phyloP scores from a whole-genome alignment of 768 basidiomycete genomes.

The Holtermannia corniformis region DNA sequence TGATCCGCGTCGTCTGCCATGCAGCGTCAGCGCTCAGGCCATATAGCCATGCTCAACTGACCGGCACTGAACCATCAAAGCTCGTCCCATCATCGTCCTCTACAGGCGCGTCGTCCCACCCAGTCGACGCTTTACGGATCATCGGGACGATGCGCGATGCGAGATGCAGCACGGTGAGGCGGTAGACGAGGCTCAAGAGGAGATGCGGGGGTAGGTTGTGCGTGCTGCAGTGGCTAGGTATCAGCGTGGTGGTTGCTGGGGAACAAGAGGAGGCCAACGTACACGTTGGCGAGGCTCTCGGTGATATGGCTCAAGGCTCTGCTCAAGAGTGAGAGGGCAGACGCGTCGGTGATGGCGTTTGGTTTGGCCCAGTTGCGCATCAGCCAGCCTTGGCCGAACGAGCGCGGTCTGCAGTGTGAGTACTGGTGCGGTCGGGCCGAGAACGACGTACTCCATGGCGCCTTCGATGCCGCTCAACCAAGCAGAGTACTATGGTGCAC shows the following conservation, averaged over 20 bases:
- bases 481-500: conserved; percentile 30
- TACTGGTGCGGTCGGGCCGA: background rate
- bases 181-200: conserved; percentile 38
- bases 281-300: background rate
- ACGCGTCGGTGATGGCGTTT: conserved; percentile 2
- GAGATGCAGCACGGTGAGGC: conserved; percentile 38
- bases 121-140: conserved; percentile 31
- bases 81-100: conserved; percentile 12
- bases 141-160: conserved; percentile 41
- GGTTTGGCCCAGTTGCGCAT: conserved; percentile 2
- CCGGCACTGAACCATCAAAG: too few species aligned
- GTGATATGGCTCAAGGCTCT: background rate
- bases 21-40: background rate
- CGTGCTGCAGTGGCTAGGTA: conserved; percentile 16
- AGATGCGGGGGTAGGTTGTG: conserved; percentile 34
- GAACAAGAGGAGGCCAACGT: background rate
- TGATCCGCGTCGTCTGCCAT: conserved; percentile 34
- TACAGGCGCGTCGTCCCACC: conserved; percentile 31
- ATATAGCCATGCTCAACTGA: too few species aligned
- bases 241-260: conserved; percentile 2
- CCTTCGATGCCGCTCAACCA: conserved; percentile 39
- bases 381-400: conserved; percentile 35
- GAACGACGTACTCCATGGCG: conserved; percentile 31
- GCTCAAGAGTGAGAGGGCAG: background rate
- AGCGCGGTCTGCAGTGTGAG: conserved; percentile 19